Conservation (phyloP, 805 yeast species). For the Yarrowia porcina region DNA sequence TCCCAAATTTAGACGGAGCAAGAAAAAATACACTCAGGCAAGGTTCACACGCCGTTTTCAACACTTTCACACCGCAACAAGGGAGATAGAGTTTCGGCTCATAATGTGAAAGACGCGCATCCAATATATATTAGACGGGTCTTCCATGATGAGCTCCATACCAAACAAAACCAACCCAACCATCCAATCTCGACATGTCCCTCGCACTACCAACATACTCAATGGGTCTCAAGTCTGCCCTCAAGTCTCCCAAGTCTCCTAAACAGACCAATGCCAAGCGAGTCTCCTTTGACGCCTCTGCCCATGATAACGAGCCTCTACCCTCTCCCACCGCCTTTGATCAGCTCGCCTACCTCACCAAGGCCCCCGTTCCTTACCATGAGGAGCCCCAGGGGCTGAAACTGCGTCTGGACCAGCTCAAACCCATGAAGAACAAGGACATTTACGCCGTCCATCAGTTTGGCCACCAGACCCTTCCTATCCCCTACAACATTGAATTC, state of each 20-base stretch:
- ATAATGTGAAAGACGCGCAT: slow-evolving; percentile 20
- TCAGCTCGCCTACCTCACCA: slow-evolving; percentile 1
- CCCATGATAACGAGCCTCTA: slow-evolving; percentile 23
- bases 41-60: slow-evolving; percentile 1
- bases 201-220: slow-evolving; percentile 12
- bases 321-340: slow-evolving; percentile 17
- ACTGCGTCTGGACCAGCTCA: slow-evolving; percentile 13
- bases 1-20: slow-evolving; percentile 6
- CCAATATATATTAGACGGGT: slow-evolving; percentile 1
- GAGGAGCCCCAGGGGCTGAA: slow-evolving; percentile 10
- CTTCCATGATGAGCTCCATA: neutral
- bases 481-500: slow-evolving; percentile 25
- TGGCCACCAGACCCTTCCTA: slow-evolving; percentile 19
- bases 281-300: slow-evolving; percentile 23
- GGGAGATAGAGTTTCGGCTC: slow-evolving; percentile 16
- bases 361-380: slow-evolving; percentile 11
- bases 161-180: neutral
- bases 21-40: neutral
- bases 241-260: slow-evolving; percentile 18
- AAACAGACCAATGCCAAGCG: slow-evolving; percentile 2
- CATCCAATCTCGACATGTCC: too few relatives aligned
- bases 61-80: slow-evolving; percentile 22
- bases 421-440: slow-evolving; percentile 23
- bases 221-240: slow-evolving; percentile 20
- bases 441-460: slow-evolving; percentile 21